phyloP scores from a whole-genome alignment of 352 stramenopile species.

The Globisporangium irregulare region DNA sequence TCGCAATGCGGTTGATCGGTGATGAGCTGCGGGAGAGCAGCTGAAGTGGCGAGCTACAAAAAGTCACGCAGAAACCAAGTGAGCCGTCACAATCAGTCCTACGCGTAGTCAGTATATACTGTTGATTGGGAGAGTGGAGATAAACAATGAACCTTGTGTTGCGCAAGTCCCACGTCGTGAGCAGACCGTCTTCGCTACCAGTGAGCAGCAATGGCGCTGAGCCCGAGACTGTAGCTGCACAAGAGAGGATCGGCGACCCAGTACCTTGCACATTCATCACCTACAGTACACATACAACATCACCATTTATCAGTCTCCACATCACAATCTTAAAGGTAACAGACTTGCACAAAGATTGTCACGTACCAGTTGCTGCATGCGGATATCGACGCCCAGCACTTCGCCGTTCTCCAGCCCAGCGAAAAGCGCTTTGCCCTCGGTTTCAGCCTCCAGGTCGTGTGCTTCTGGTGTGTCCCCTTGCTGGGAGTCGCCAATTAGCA shows the following conservation, averaged over 20 bases:
- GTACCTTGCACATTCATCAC: constrained; percentile 38
- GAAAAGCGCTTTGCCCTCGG: constrained; percentile 61
- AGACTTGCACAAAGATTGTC: background rate
- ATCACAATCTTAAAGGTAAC: background rate
- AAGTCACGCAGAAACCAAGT: background rate
- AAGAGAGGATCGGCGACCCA: constrained; percentile 38
- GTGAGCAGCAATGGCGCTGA: constrained; percentile 39
- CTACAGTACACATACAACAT: constrained; percentile 15
- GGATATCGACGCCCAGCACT: constrained; percentile 58
- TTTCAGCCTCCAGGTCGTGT: constrained; percentile 42
- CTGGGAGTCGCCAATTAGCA: constrained; percentile 4
- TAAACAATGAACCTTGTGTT: constrained; percentile 35
- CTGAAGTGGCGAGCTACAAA: constrained; percentile 38
- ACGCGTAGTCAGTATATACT: too few relatives aligned
- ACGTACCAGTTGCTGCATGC: constrained; percentile 34
- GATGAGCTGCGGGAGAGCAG: constrained; percentile 52
- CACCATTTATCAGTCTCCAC: background rate
- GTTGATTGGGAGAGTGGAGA: too few relatives aligned
- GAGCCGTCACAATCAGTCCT: background rate
- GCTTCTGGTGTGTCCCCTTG: constrained; percentile 12
- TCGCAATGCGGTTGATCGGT: constrained; percentile 42
- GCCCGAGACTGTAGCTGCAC: constrained; percentile 14
- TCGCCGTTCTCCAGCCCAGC: constrained; percentile 61
- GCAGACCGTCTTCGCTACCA: constrained; percentile 57
- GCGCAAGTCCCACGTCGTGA: constrained; percentile 63